Evolutionary conservation across 2,329 filamentous ascomycete genomes (phyloP).

Genomic region (Byssoonygena ceratinophila): DNA sequence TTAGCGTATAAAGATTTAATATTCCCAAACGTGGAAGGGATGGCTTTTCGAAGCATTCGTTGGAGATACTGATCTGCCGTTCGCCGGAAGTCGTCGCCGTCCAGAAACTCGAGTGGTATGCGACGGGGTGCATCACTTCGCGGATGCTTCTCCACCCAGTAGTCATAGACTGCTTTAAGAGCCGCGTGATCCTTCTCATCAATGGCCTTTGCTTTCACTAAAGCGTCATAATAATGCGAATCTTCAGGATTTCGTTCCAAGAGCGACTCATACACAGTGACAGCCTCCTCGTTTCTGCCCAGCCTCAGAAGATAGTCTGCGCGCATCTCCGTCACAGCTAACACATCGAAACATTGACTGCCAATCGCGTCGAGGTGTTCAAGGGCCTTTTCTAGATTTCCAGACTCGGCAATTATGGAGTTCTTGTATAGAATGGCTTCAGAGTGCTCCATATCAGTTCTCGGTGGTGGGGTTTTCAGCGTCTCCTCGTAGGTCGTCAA

Average conservation of each 20-base stretch:
- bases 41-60: constrained; percentile 79
- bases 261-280: constrained; percentile 66
- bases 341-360: constrained; percentile 69
- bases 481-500: constrained; percentile 89
- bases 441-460: constrained; percentile 78
- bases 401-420: constrained; percentile 78
- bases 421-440: constrained; percentile 96
- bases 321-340: constrained; percentile 73
- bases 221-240: constrained; percentile 69
- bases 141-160: constrained; percentile 69
- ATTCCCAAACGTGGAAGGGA: constrained; percentile 93
- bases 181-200: constrained; percentile 50
- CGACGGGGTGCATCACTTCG: constrained; percentile 76
- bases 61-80: constrained; percentile 70
- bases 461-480: constrained; percentile 65
- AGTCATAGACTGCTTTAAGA: constrained; percentile 64
- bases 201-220: constrained; percentile 60
- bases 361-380: constrained; percentile 71
- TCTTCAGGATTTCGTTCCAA: constrained; percentile 83
- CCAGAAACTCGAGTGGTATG: constrained; percentile 79
- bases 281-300: constrained; percentile 66
- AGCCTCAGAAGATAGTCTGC: constrained; percentile 76
- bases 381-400: constrained; percentile 70
- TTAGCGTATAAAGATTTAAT: constrained; percentile 86
- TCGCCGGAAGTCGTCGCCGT: constrained; percentile 67